Evolutionary conservation across 352 stramenopile genomes (phyloP), one percentile per base, ranked within the genome.

Genomic region (Phytophthora ohioensis): DNA sequence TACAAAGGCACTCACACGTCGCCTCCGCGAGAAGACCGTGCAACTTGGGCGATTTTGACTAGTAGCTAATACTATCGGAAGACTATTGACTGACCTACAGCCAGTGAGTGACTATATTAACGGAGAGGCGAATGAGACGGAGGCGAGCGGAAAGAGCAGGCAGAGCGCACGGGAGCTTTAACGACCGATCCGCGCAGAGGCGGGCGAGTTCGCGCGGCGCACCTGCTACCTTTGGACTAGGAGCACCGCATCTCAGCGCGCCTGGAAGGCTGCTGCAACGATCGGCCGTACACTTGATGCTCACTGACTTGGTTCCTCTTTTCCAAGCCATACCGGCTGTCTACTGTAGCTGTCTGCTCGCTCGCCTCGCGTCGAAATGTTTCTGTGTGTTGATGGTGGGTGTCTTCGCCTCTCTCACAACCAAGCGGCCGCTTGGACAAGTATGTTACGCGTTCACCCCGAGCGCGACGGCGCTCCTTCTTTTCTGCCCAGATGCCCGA

Each of bases 361-460:
- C 62, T 48, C 54, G 8, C 55, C 17, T 71, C 51, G 45, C 68
- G 62, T 76, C 72, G 63, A 76, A 71, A 65, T 75, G 11, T 77
- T 69, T 77, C 45, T 72, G 55, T 74, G 39, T 68, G 48, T 68
- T 65, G 54, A 47, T 63, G 38, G 60, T 62, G 21, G 39, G 21
- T 66, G 38, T 67, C 34, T 71, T 56, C 58, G 46, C 54, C 52
- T 68, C 54, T 66, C 61, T 62, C 45, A 27, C 38, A 63, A 67
- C 59, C 49, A 74, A 65, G 63, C 55, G 47, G 57, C 30, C 21
- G 43, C 58, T 76, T 60, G n/a, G 34, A 48, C 51, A 39, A 65
- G 38, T 72, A 64, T 67, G 55, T 72, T 85, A 95, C 54, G 88
- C 88, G 74, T 95, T 95, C 54, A 95, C 88, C 47, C 87, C 88